phyloP scores from a whole-genome alignment of 495 filamentous ascomycete species.

The Jackrogersella minutella region DNA sequence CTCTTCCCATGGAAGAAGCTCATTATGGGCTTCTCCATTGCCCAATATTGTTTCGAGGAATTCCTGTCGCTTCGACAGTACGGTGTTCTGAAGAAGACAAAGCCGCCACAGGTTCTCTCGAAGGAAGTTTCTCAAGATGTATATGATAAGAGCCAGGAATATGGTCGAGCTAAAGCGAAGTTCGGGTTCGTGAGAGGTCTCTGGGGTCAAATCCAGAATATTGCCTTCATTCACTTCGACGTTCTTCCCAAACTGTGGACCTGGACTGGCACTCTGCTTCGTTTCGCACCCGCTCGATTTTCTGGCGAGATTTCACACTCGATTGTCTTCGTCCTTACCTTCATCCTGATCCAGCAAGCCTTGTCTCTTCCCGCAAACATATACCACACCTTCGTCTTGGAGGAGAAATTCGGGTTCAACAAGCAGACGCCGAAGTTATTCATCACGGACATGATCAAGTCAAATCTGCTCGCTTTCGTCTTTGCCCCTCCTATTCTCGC shows the following conservation, averaged over 20 bases:
- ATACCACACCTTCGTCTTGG: slow-evolving; percentile 93
- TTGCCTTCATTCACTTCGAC: slow-evolving; percentile 88
- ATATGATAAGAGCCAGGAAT: slow-evolving; percentile 96
- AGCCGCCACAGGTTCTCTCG: slow-evolving; percentile 82
- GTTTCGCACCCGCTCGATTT: slow-evolving; percentile 77
- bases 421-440: slow-evolving; percentile 93
- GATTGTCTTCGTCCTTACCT: slow-evolving; percentile 88
- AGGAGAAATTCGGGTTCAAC: slow-evolving; percentile 98
- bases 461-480: slow-evolving; percentile 78
- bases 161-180: slow-evolving; percentile 93
- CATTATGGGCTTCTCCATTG: slow-evolving; percentile 89
- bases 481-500: slow-evolving; percentile 86
- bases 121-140: slow-evolving; percentile 87
- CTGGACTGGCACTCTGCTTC: slow-evolving; percentile 74
- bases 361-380: slow-evolving; percentile 82
- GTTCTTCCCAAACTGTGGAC: slow-evolving; percentile 90
- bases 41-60: slow-evolving; percentile 86
- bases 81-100: slow-evolving; percentile 77
- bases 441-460: slow-evolving; percentile 91
- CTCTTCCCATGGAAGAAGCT: slow-evolving; percentile 97
- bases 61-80: slow-evolving; percentile 89
- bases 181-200: slow-evolving; percentile 81
- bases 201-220: slow-evolving; percentile 85
- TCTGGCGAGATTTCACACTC: slow-evolving; percentile 93
- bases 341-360: slow-evolving; percentile 79